Evolutionary conservation across 2,329 filamentous ascomycete species (phyloP).

Genomic region (Immersiporthe knoxdaviesiana): DNA sequence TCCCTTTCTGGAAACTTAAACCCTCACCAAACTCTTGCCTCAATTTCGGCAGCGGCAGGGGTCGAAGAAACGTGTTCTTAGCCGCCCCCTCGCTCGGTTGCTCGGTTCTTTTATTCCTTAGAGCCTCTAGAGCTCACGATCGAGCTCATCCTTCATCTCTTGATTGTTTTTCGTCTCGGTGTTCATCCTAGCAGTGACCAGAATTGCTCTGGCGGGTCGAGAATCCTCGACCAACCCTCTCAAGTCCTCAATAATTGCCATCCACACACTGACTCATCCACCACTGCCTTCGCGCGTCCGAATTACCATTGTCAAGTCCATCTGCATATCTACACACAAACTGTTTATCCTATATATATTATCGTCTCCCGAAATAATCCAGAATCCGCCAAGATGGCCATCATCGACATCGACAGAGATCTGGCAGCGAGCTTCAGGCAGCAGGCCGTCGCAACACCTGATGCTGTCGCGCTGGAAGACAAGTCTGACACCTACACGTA

Average conservation of each 20-base stretch:
- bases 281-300: neutral
- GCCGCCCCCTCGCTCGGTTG: neutral
- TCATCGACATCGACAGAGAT: constrained; percentile 74
- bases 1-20: constrained; percentile 2
- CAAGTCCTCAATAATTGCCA: neutral
- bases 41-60: neutral
- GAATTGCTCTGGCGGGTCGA: neutral
- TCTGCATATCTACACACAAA: neutral
- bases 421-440: constrained; percentile 70
- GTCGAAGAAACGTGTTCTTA: neutral
- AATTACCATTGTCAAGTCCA: neutral
- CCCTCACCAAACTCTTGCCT: neutral
- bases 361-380: neutral
- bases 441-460: constrained; percentile 70
- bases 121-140: neutral
- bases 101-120: neutral
- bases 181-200: neutral
- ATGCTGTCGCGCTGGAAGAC: constrained; percentile 74
- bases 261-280: neutral
- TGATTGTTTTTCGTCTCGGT: neutral
- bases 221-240: neutral
- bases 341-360: neutral
- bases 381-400: constrained; percentile 50
- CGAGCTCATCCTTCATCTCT: neutral
- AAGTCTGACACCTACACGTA: constrained; percentile 70